These are phyloP conservation scores for Fraxinus excelsior DNA, from an alignment of 257 asterid genomes.

Conservation along the genomic window DNA sequence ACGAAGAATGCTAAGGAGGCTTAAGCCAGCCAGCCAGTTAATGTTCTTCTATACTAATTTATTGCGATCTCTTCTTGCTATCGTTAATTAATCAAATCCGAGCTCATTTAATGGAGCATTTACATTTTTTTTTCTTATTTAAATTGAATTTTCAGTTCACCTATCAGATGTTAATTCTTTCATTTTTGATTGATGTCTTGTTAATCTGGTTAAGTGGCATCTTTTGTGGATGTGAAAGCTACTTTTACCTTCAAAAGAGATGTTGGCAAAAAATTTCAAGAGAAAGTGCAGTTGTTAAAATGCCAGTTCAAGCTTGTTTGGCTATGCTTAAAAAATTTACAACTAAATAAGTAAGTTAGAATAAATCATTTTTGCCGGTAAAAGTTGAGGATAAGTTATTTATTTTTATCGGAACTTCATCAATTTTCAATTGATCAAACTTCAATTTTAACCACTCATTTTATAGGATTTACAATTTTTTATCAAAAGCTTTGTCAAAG, in stretches of 20 bases:
- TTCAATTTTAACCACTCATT: too few relatives aligned
- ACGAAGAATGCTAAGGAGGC: slow-evolving; percentile 41
- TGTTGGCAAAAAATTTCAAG: neutral
- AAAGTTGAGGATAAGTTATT: slow-evolving; percentile 24
- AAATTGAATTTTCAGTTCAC: neutral
- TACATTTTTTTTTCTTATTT: neutral
- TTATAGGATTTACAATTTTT: too few relatives aligned
- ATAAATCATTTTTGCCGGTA: neutral
- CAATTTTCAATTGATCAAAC: too few relatives aligned
- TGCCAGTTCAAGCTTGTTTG: neutral
- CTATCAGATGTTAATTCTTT: neutral
- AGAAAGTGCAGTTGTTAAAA: neutral
- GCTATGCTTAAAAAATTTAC: neutral
- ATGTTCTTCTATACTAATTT: neutral
- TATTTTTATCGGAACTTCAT: too few relatives aligned
- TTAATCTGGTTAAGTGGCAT: neutral
- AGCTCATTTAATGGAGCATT: neutral
- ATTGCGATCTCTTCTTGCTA: neutral
- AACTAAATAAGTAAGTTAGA: neutral
- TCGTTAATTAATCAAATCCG: neutral
- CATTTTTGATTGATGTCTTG: neutral
- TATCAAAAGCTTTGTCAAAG: too few relatives aligned
- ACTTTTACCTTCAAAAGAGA: neutral
- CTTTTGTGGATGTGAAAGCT: neutral
- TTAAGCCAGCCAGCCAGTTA: slow-evolving; percentile 3